These are phyloP conservation scores for Ophiostoma ips DNA, from an alignment of 2,329 filamentous ascomycete species.

Conservation along the genomic window DNA sequence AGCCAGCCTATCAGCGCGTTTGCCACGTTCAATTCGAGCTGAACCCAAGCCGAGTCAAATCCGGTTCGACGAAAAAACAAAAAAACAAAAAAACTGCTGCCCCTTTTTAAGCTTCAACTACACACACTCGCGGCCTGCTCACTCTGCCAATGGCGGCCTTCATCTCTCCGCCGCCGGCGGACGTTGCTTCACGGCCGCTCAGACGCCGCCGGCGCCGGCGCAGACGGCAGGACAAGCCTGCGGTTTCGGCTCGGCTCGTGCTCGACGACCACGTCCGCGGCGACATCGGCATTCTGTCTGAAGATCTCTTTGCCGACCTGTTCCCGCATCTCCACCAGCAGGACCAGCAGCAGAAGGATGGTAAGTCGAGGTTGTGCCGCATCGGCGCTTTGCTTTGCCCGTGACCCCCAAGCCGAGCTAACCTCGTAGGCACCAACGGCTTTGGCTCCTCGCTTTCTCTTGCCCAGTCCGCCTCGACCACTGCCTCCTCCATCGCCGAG, in stretches of 20 bases:
- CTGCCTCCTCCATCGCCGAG: slow-evolving; percentile 7
- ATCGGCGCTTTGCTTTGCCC: no score
- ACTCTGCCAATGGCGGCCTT: not conserved
- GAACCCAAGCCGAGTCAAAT: no score
- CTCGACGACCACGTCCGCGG: slow-evolving; percentile 77
- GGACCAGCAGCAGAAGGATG: slow-evolving; percentile 21
- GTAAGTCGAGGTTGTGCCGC: slow-evolving; percentile 21
- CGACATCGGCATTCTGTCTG: slow-evolving; percentile 73
- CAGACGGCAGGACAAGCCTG: slow-evolving; percentile 53
- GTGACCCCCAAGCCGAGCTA: not conserved
- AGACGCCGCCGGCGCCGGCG: slow-evolving; percentile 26
- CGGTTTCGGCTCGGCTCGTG: slow-evolving; percentile 66
- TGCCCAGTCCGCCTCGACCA: slow-evolving; percentile 1
- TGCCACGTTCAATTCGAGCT: no score
- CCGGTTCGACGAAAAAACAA: no score
- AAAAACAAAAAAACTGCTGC: no score
- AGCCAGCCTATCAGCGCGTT: no score
- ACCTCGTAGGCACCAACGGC: not conserved
- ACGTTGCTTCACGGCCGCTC: not conserved
- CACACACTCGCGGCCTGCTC: not conserved
- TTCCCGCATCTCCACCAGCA: slow-evolving; percentile 43
- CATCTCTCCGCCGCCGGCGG: slow-evolving; percentile 1
- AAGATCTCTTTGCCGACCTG: slow-evolving; percentile 71
- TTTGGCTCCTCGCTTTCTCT: slow-evolving; percentile 10
- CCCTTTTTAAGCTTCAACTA: no score